A percentile compares a stretch with the other conserved stretches of the same genome.
phyloP scores from a whole-genome alignment of 805 yeast species.

The Saturnispora zaruensis region DNA sequence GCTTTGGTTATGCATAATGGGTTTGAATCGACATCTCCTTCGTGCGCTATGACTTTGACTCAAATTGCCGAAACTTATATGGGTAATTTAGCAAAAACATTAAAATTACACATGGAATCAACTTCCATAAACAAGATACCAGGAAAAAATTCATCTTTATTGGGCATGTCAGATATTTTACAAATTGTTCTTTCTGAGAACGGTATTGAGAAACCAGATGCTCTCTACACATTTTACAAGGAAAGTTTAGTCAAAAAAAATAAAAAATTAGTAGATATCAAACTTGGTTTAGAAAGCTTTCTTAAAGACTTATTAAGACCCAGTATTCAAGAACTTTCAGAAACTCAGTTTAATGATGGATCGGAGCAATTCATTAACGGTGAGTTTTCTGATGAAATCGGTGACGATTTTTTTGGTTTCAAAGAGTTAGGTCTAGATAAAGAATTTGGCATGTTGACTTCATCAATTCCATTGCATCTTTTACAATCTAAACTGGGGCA shows the following conservation, averaged over 20 bases:
- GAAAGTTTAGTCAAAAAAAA: slow-evolving; percentile 67
- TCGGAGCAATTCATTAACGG: slow-evolving; percentile 93
- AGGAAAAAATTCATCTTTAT: slow-evolving; percentile 17
- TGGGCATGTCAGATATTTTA: slow-evolving; percentile 37
- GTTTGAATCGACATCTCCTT: slow-evolving; percentile 72
- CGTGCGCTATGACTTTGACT: slow-evolving; percentile 70
- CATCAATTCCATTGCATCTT: slow-evolving; percentile 83
- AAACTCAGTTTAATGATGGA: slow-evolving; percentile 75
- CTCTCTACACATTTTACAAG: slow-evolving; percentile 61
- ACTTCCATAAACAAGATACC: slow-evolving; percentile 37
- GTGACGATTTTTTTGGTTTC: slow-evolving; percentile 98
- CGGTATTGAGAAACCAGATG: slow-evolving; percentile 76
- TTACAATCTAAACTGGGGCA: slow-evolving; percentile 68
- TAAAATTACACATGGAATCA: slow-evolving; percentile 66
- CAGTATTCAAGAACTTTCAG: slow-evolving; percentile 57
- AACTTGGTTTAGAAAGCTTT: slow-evolving; percentile 56
- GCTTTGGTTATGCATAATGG: slow-evolving; percentile 88
- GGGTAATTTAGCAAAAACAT: slow-evolving; percentile 60
- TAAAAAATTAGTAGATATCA: slow-evolving; percentile 59
- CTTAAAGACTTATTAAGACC: slow-evolving; percentile 81
- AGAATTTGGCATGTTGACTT: slow-evolving; percentile 76
- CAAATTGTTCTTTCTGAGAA: slow-evolving; percentile 66
- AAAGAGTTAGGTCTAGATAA: slow-evolving; percentile 87
- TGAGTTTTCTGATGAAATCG: slow-evolving; percentile 85
- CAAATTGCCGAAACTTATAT: slow-evolving; percentile 78